These are phyloP conservation scores for Claviceps spartinae DNA, from an alignment of 2,329 filamentous ascomycete species.

Conservation along the genomic window DNA sequence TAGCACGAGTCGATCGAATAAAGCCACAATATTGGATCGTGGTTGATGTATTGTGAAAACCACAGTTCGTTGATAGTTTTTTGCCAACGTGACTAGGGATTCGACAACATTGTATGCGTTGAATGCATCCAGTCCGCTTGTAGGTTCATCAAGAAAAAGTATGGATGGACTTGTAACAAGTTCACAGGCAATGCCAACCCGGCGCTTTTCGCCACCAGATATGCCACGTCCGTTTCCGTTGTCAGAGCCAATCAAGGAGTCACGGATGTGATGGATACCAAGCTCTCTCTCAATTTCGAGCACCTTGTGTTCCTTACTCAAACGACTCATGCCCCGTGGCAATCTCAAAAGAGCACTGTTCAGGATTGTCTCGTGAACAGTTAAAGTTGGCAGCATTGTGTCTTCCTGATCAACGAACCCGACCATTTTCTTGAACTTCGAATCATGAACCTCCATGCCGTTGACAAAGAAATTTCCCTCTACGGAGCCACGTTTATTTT, in stretches of 20 bases:
- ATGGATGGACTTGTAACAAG: slow-evolving; percentile 95
- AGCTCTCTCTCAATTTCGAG: slow-evolving; percentile 91
- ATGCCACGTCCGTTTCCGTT: slow-evolving; percentile 90
- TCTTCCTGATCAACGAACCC: slow-evolving; percentile 98
- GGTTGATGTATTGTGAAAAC: slow-evolving; percentile 98
- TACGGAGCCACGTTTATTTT: slow-evolving; percentile 80
- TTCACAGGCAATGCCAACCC: slow-evolving; percentile 94
- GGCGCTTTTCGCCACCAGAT: slow-evolving; percentile 89
- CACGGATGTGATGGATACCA: slow-evolving; percentile 84
- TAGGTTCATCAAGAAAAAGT: slow-evolving; percentile 92
- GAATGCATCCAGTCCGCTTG: slow-evolving; percentile 87
- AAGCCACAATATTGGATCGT: slow-evolving; percentile 90
- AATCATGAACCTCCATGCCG: slow-evolving; percentile 73
- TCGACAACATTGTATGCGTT: slow-evolving; percentile 98
- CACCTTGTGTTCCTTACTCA: slow-evolving; percentile 82
- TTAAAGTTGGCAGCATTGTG: slow-evolving; percentile 88
- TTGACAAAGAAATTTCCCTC: slow-evolving; percentile 83
- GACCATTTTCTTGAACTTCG: slow-evolving; percentile 80
- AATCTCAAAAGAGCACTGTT: slow-evolving; percentile 84
- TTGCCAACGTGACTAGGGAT: slow-evolving; percentile 85
- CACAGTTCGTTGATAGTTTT: slow-evolving; percentile 92
- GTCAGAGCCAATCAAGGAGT: slow-evolving; percentile 91
- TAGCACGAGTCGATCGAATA: slow-evolving; percentile 89
- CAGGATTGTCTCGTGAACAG: slow-evolving; percentile 93
- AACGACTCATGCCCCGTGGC: slow-evolving; percentile 78